Evolutionary conservation across 768 basidiomycete genomes (phyloP), one percentile per base, ranked within the genome.

Genomic region (Russula lepida): DNA sequence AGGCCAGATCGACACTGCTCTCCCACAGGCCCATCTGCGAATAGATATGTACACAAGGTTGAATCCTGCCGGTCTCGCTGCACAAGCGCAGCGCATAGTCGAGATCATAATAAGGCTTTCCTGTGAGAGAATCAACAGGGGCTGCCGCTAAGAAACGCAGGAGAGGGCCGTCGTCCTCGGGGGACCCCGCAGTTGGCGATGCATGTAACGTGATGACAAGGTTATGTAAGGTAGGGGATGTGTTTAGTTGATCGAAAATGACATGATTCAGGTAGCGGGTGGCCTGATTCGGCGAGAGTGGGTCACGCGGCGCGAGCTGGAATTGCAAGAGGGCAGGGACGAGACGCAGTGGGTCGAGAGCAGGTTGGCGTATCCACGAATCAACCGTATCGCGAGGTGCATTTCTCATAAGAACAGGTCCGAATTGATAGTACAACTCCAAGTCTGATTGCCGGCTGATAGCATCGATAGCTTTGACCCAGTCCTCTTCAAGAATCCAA

Each of bases 11-110:
- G 41, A 99, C 95, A 62, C 90, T 92, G 66, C 91, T 92, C 76
- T 98, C 97, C 79, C 88, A 98, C 46, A 98, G 77, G 3, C 92
- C 95, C 93, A 99, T 94, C 75, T 95, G 92, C 8, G 92, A 89
- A 74, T 98, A 99, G 52, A 99, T 94, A 68, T 92, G 89, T 39
- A 98, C 93, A 71, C 95, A 98, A 8, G 95, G 84, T 67, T 92
- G 91, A 15, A 84, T 89, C 44, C 90, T 77, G 9, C 84, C 82
- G 39, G 87, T 79, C 67, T 84, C 82, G 70, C 92, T 95, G 78
- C 95, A 98, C 47, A 98, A 73, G 19, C 97, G 84, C 58, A 99
- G 71, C 1, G 97, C 97, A 71, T 98, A 99, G 74, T 99, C 97
- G 51, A 99, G 82, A 68, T 98, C 94, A 72, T 93, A 98, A 71